Conservation (phyloP, 2,329 filamentous ascomycete species). For the Penicillium sclerotiorum region DNA sequence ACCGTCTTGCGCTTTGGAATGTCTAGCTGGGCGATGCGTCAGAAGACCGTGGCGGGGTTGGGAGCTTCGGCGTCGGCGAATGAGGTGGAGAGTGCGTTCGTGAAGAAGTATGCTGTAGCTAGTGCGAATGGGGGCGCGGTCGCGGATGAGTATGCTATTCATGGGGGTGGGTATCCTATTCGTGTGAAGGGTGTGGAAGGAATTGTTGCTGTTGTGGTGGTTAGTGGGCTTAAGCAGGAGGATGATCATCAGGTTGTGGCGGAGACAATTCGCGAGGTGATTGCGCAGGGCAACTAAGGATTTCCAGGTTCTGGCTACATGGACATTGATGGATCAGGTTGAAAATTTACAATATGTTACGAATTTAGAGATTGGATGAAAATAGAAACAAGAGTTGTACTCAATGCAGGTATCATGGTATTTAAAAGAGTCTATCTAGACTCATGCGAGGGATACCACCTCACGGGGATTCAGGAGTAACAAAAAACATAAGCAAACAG, state of each 20-base stretch:
- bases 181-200: slow-evolving; percentile 74
- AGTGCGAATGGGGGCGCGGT: slow-evolving; percentile 47
- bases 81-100: slow-evolving; percentile 67
- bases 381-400: neutral
- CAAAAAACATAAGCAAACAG: slow-evolving; percentile 27
- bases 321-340: too few relatives aligned
- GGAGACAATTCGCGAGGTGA: slow-evolving; percentile 64
- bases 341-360: too few relatives aligned
- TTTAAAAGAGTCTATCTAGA: slow-evolving; percentile 16
- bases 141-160: slow-evolving; percentile 69
- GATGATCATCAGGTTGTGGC: slow-evolving; percentile 77
- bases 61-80: slow-evolving; percentile 20
- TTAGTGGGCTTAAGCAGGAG: slow-evolving; percentile 74
- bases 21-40: slow-evolving; percentile 71
- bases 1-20: slow-evolving; percentile 72
- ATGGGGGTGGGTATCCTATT: slow-evolving; percentile 76
- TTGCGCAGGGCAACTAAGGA: slow-evolving; percentile 23
- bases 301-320: too few relatives aligned
- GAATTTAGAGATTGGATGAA: too few relatives aligned
- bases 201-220: slow-evolving; percentile 72
- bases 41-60: slow-evolving; percentile 56
- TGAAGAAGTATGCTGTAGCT: slow-evolving; percentile 65
- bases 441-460: slow-evolving; percentile 14
- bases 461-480: slow-evolving; percentile 17
- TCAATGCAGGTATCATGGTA: slow-evolving; percentile 28